Evolutionary conservation across 2,329 filamentous ascomycete species (phyloP).

Genomic region (Colletotrichum sp.): DNA sequence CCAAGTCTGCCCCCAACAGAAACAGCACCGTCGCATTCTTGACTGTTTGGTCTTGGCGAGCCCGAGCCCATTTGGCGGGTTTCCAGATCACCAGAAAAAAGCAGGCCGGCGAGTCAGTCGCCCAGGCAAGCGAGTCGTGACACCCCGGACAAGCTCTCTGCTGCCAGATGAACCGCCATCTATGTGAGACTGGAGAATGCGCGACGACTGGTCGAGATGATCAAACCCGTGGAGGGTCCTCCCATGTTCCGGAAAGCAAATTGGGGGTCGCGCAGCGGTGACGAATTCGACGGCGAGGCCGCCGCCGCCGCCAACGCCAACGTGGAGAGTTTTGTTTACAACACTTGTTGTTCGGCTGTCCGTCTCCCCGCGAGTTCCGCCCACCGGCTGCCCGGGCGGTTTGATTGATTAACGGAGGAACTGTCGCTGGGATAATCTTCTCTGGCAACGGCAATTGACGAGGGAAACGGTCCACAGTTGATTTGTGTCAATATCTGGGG

Average conservation of each 20-base stretch:
- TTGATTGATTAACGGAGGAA: neutral
- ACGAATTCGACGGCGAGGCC: neutral
- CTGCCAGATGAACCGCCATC: neutral
- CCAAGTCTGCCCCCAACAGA: neutral
- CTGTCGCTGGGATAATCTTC: neutral
- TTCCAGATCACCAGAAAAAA: neutral
- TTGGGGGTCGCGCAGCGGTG: neutral
- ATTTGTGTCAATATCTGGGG: neutral
- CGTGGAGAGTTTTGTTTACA: neutral
- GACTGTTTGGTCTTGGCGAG: neutral
- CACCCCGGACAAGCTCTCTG: neutral
- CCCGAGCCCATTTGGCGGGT: neutral
- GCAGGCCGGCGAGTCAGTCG: neutral
- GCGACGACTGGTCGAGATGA: neutral
- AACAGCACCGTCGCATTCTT: neutral
- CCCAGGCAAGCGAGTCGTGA: neutral
- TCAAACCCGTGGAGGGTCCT: neutral
- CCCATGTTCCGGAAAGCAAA: neutral
- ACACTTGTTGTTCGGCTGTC: neutral
- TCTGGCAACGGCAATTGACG: neutral
- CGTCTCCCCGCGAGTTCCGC: neutral
- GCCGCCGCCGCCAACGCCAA: neutral
- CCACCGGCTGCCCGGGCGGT: neutral
- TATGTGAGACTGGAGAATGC: neutral
- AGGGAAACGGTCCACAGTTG: neutral